A percentile compares a stretch with the other conserved stretches of the same genome.
These are phyloP conservation scores for Cryphonectria carpinicola DNA, from an alignment of 2,329 filamentous ascomycete genomes.

Conservation along the genomic window DNA sequence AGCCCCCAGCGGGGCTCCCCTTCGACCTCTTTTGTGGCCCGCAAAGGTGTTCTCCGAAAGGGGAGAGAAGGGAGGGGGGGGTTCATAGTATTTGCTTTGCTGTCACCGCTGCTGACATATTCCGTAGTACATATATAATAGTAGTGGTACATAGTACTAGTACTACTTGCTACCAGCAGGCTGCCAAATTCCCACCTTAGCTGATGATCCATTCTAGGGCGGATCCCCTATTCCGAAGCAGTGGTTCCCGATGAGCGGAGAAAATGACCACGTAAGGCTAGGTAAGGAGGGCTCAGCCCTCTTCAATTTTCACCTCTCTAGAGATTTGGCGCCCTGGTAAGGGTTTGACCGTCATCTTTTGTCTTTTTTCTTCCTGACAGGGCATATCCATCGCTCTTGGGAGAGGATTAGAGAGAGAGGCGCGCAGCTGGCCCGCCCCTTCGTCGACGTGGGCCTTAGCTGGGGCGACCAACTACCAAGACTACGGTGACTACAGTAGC, in stretches of 20 bases:
- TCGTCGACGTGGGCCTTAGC: background rate
- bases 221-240: background rate
- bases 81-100: background rate
- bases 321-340: background rate
- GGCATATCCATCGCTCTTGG: background rate
- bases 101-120: background rate
- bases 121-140: background rate
- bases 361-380: background rate
- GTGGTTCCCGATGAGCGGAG: background rate
- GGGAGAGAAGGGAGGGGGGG: background rate
- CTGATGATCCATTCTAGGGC: background rate
- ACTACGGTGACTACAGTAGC: background rate
- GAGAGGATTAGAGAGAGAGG: background rate
- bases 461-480: background rate
- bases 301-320: background rate
- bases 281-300: background rate
- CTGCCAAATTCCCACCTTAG: background rate
- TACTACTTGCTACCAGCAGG: background rate
- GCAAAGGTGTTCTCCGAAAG: background rate
- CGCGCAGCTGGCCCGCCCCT: background rate
- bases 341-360: background rate
- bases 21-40: background rate
- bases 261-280: conserved; percentile 1
- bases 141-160: background rate
- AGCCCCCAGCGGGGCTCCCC: background rate